Base-by-base conservation (phyloP, 78 protist species). In the Dictyostelium intermedium region DNA sequence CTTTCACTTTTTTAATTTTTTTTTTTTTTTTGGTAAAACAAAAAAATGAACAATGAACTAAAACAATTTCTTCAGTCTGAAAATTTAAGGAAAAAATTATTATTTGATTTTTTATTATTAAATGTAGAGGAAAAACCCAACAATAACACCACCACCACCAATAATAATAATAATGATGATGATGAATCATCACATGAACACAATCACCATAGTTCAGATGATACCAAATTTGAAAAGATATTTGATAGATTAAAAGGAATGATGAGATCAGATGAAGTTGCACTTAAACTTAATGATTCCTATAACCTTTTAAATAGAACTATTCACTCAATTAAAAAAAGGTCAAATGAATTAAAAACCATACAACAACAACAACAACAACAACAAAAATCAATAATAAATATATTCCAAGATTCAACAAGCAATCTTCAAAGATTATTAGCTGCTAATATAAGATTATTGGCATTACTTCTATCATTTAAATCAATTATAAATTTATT, bases 191-290 rank as follows among this genome's bases (percentile, higher is more conserved):
- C 66, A 16, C 74, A 74, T 16, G 53, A 77, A 7, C 63, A 77
- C 10, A n/a, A 70, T 41, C 82, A 76, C 20, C 82, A 76, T 39
- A 41, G 60, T n/a, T 77, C 82, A 41, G 82, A 77, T n/a, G 82
- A 77, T 16, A 41, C 82, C 13, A 77, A 43, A n/a, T 77, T 77
- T 77, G 82, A 77, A 77, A 77, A 77, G n/a, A 77, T 77, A 41
- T 77, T 77, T 41, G 82, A 77, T 23, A 77, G 82, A 41, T 77
- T 77, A 34, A 77, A 77, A 77, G 30, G 18, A 18, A 77, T 77
- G 8, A 41, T 77, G 37, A 13, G 13, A 72, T 16, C 35, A 5
- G 45, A 72, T 18, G 79, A 72, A 5, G 3, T 13, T 4, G 79
- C 18, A 32, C 8, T 34, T 9, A 20, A 72, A 72, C 37, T 72